A percentile compares a stretch with the other conserved stretches of the same genome.
phyloP scores from a whole-genome alignment of 495 filamentous ascomycete genomes.

The Annulohypoxylon nitens region DNA sequence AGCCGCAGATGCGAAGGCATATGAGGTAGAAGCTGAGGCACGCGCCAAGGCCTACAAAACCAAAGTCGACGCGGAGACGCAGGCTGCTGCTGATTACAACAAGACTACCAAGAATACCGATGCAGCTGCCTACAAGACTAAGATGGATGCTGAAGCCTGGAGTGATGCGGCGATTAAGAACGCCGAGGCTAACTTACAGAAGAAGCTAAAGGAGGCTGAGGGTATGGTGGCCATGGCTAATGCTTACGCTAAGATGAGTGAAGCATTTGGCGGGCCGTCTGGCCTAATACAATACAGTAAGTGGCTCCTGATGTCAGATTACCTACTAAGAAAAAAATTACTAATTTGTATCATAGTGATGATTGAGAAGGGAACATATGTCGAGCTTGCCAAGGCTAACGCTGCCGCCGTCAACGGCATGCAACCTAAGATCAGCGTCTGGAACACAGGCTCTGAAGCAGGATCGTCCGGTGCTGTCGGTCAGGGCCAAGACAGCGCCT shows the following conservation, averaged over 20 bases:
- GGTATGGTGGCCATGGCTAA: constrained; percentile 80
- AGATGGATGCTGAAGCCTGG: constrained; percentile 56
- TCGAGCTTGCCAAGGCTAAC: constrained; percentile 75
- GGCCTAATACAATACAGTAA: constrained; percentile 75
- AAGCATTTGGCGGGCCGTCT: constrained; percentile 80
- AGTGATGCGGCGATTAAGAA: constrained; percentile 64
- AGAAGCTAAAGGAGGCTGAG: constrained; percentile 77
- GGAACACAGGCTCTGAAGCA: constrained; percentile 77
- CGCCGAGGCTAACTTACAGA: constrained; percentile 72
- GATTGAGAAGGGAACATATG: constrained; percentile 76
- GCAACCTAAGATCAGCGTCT: constrained; percentile 88
- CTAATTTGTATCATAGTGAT: constrained; percentile 61
- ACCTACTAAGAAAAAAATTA: not conserved
- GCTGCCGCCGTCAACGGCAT: constrained; percentile 79
- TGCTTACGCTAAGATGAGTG: constrained; percentile 75
- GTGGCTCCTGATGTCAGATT: not conserved
- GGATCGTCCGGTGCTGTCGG: constrained; percentile 51
- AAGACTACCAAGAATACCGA: constrained; percentile 58
- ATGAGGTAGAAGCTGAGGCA: constrained; percentile 68
- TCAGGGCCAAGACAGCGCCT: constrained; percentile 51
- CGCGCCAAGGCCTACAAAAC: constrained; percentile 67
- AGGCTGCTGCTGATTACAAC: constrained; percentile 56
- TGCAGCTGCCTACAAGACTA: constrained; percentile 59
- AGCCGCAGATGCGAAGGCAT: constrained; percentile 75
- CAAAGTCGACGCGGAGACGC: constrained; percentile 52